A percentile compares a stretch with the other conserved stretches of the same genome.
Conservation (phyloP, 2,329 filamentous ascomycete species). For the Tolypocladium guangdongense region DNA sequence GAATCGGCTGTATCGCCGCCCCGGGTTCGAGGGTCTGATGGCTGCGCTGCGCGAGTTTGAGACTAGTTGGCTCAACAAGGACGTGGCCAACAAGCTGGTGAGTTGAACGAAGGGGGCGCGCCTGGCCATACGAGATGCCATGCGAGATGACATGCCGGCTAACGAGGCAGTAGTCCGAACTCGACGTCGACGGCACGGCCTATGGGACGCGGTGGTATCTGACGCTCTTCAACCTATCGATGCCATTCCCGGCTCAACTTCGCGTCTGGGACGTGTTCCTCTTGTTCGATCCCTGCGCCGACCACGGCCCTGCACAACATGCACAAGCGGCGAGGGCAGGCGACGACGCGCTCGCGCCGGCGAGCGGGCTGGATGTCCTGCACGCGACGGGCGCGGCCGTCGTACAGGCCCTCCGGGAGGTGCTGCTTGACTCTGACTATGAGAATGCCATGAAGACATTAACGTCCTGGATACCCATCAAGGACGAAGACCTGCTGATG, state of each 20-base stretch:
- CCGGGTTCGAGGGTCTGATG: conserved; percentile 81
- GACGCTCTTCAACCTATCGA: conserved; percentile 92
- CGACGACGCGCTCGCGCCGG: conserved; percentile 5
- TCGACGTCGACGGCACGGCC: conserved; percentile 76
- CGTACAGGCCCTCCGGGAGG: conserved; percentile 80
- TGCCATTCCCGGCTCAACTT: conserved; percentile 87
- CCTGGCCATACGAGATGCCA: no score
- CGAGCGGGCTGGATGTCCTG: conserved; percentile 64
- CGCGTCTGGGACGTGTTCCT: conserved; percentile 98
- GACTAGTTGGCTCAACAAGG: conserved; percentile 69
- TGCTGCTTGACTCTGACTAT: conserved; percentile 86
- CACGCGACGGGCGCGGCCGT: conserved; percentile 85
- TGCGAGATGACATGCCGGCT: background rate
- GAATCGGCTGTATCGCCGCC: conserved; percentile 68
- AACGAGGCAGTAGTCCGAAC: conserved; percentile 44
- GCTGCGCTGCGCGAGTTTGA: conserved; percentile 78
- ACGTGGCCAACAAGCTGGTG: conserved; percentile 73
- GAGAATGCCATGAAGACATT: conserved; percentile 97
- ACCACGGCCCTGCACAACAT: conserved; percentile 2
- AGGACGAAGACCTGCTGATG: conserved; percentile 90
- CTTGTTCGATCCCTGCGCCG: conserved; percentile 52
- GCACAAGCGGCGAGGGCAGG: background rate
- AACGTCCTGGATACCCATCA: conserved; percentile 87
- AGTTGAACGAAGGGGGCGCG: conserved; percentile 22
- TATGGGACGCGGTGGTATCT: conserved; percentile 97